These are phyloP conservation scores for Wilcoxina mikolae DNA, from an alignment of 495 filamentous ascomycete genomes.

Conservation along the genomic window DNA sequence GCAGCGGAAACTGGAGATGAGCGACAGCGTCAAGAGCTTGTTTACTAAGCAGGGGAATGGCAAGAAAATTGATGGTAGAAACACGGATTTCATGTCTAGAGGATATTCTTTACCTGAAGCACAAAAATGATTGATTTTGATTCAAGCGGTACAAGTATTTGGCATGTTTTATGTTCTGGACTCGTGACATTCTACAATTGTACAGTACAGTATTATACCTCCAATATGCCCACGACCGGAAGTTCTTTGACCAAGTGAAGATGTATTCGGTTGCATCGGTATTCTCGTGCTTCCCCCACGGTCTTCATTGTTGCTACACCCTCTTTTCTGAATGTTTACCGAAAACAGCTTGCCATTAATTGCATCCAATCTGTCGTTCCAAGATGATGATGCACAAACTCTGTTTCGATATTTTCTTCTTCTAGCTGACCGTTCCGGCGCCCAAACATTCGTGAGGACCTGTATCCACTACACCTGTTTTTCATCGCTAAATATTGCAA, in stretches of 20 bases:
- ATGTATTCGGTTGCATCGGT: too few relatives aligned
- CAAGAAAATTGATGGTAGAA: slow-evolving; percentile 35
- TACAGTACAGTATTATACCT: too few relatives aligned
- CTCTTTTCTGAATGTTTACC: neutral
- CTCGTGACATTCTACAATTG: too few relatives aligned
- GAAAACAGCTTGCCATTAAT: neutral
- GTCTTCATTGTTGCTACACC: too few relatives aligned
- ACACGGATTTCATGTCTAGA: slow-evolving; percentile 62
- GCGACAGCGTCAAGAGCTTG: slow-evolving; percentile 54
- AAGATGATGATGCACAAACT: neutral
- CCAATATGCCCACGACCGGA: too few relatives aligned
- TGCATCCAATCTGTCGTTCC: slow-evolving; percentile 25
- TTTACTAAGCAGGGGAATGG: slow-evolving; percentile 41
- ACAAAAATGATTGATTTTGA: neutral
- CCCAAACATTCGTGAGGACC: neutral
- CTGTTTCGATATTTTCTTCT: neutral
- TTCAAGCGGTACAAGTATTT: neutral
- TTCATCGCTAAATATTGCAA: neutral
- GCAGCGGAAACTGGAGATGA: slow-evolving; percentile 53
- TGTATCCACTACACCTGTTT: neutral
- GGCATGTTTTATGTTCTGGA: too few relatives aligned
- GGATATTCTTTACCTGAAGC: slow-evolving; percentile 49
- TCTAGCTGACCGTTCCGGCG: neutral
- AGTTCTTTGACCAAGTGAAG: too few relatives aligned
- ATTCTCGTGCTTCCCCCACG: too few relatives aligned